Percentiles rank a stretch among this genome's conserved stretches.
phyloP scores from a whole-genome alignment of 2,329 filamentous ascomycete genomes.

The Penicillium aurantiogriseum region DNA sequence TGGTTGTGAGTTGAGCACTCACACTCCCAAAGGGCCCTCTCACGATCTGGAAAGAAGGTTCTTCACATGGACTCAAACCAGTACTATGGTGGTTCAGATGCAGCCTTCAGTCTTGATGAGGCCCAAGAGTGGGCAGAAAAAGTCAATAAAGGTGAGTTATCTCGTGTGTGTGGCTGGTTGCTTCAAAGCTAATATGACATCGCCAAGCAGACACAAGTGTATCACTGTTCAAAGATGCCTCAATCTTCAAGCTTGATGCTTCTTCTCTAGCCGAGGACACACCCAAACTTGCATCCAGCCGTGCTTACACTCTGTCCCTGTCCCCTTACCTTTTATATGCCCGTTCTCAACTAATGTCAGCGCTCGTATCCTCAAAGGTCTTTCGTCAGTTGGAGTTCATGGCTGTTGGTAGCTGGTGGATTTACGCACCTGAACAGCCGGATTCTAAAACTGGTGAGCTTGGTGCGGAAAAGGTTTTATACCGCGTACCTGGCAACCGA shows the following conservation, averaged over 20 bases:
- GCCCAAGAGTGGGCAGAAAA: conserved; percentile 69
- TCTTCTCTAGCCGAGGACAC: neutral
- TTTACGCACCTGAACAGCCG: conserved; percentile 50
- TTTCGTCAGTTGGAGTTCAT: conserved; percentile 91
- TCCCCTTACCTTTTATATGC: conserved; percentile 86
- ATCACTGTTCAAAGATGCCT: conserved; percentile 42
- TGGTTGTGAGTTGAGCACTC: conserved; percentile 50
- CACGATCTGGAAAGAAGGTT: conserved; percentile 85
- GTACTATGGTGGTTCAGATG: conserved; percentile 84
- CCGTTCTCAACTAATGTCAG: conserved; percentile 71
- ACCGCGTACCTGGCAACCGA: conserved; percentile 78
- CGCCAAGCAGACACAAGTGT: conserved; percentile 32
- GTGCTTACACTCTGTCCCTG: conserved; percentile 78
- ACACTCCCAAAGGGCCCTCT: conserved; percentile 70
- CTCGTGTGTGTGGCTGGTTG: conserved; percentile 8
- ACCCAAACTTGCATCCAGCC: conserved; percentile 50
- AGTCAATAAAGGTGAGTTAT: conserved; percentile 39
- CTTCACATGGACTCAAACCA: conserved; percentile 84
- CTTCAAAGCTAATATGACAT: conserved; percentile 22
- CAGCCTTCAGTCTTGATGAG: conserved; percentile 80
- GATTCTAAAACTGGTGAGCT: conserved; percentile 6
- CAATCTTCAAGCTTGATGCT: conserved; percentile 24
- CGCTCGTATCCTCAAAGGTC: conserved; percentile 83
- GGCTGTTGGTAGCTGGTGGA: conserved; percentile 89
- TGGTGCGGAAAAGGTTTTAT: conserved; percentile 45